Evolutionary conservation across 78 protist genomes (phyloP), one percentile per base, ranked within the genome.

Genomic region (Trichosphaerium sp.): DNA sequence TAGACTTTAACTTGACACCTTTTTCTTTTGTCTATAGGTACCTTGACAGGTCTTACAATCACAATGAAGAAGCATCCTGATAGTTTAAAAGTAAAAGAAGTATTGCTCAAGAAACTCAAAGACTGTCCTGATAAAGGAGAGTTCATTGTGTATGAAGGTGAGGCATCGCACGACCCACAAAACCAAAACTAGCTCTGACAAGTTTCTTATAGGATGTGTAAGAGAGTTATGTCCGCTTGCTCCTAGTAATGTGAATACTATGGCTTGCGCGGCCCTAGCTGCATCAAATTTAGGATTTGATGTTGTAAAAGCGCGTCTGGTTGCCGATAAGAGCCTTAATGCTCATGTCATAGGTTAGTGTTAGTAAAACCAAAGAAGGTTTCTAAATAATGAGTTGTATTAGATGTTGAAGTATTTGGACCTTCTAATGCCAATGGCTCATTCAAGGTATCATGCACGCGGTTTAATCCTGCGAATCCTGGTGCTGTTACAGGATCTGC

Each of bases 191-290:
- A n/a, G n/a, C n/a, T n/a, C n/a, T n/a, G n/a, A n/a, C n/a, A n/a
- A n/a, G n/a, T n/a, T n/a, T n/a, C n/a, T n/a, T n/a, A n/a, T n/a
- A n/a, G n/a, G 82, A 1, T 26, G 61, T 28, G 82, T 75, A 38
- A 54, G 82, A 1, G 75, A 60, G 2, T 58, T 75, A 12, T 65
- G 74, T 7, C 82, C 82, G 29, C 41, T 75, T 3, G 82, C 82
- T 0, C 82, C 82, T 1, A 75, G 67, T 48, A 75, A 75, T 35
- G 82, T 75, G 51, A 75, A 75, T 49, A 75, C 82, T 7, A 75
- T 75, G 82, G 82, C 82, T 3, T 69, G 63, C 3, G 75, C 74
- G 0, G 72, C 82, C 41, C 1, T 75, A 3, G 82, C 74, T 6
- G 41, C 60, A 12, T 25, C 2, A n/a, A 5, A 60, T 23, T 7